These are phyloP conservation scores for Hymenoscyphus repandus DNA, from an alignment of 2,329 filamentous ascomycete species.

Conservation along the genomic window DNA sequence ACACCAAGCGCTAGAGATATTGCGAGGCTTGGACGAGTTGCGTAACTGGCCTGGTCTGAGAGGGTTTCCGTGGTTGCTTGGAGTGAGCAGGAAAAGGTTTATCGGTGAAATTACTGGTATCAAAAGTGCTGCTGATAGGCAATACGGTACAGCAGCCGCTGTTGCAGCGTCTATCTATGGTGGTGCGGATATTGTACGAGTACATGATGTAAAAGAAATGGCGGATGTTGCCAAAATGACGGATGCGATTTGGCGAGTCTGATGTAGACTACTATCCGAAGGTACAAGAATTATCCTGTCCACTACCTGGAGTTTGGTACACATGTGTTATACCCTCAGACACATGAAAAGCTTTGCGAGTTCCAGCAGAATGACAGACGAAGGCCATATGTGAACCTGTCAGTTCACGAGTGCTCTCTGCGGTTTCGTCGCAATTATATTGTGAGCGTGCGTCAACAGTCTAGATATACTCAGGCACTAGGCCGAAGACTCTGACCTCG, in stretches of 20 bases:
- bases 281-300: too few relatives aligned
- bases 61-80: conserved; percentile 81
- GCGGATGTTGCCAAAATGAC: conserved; percentile 76
- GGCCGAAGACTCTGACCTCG: too few relatives aligned
- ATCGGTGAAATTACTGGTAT: conserved; percentile 79
- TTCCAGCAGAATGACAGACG: too few relatives aligned
- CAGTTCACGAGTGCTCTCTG: too few relatives aligned
- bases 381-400: too few relatives aligned
- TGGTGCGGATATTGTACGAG: conserved; percentile 85
- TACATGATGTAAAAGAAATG: conserved; percentile 91
- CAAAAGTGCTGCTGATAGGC: conserved; percentile 60
- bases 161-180: conserved; percentile 80
- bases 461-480: too few relatives aligned
- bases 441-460: too few relatives aligned
- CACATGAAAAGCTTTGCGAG: too few relatives aligned
- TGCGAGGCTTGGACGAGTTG: conserved; percentile 62
- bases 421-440: too few relatives aligned
- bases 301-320: too few relatives aligned
- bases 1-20: conserved; percentile 74
- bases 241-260: conserved; percentile 77
- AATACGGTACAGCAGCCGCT: conserved; percentile 83
- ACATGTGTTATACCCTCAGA: too few relatives aligned
- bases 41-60: conserved; percentile 58
- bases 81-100: conserved; percentile 84
- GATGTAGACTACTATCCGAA: too few relatives aligned